Conservation (phyloP, 129 eudicot species). For the Chrysanthemum makinoi region DNA sequence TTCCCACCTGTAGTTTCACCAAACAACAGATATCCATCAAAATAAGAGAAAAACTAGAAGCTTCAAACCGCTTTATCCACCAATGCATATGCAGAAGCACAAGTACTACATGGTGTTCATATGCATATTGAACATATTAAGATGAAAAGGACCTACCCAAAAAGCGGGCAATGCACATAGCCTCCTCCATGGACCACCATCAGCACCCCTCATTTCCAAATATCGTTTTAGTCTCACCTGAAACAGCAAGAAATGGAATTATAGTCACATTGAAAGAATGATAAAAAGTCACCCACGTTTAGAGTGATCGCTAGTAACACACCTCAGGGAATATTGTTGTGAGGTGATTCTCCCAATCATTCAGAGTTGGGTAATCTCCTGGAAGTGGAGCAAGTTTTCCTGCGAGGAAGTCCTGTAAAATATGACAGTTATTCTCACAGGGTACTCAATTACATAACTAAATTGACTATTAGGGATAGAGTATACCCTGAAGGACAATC, state of each 20-base stretch:
- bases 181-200: slow-evolving; percentile 99
- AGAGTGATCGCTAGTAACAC: neutral
- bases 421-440: slow-evolving; percentile 4
- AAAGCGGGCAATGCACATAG: slow-evolving; percentile 96
- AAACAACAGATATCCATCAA: neutral
- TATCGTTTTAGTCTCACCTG: slow-evolving; percentile 96
- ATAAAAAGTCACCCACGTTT: neutral
- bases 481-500: slow-evolving; percentile 88
- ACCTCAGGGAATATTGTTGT: slow-evolving; percentile 98
- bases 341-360: slow-evolving; percentile 98
- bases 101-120: neutral
- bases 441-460: neutral
- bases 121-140: neutral
- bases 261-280: neutral
- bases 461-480: slow-evolving; percentile 24
- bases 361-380: slow-evolving; percentile 81
- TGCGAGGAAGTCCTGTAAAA: slow-evolving; percentile 73
- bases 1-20: slow-evolving; percentile 69
- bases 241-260: slow-evolving; percentile 7
- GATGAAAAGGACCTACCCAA: slow-evolving; percentile 57
- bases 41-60: neutral
- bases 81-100: neutral
- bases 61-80: neutral
- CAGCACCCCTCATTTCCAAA: slow-evolving; percentile 99
- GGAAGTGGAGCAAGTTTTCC: slow-evolving; percentile 87